A percentile compares a stretch with the other conserved stretches of the same genome.
phyloP scores from a whole-genome alignment of 1,284 basidiomycete genomes.

The Rhodotorula sp. region DNA sequence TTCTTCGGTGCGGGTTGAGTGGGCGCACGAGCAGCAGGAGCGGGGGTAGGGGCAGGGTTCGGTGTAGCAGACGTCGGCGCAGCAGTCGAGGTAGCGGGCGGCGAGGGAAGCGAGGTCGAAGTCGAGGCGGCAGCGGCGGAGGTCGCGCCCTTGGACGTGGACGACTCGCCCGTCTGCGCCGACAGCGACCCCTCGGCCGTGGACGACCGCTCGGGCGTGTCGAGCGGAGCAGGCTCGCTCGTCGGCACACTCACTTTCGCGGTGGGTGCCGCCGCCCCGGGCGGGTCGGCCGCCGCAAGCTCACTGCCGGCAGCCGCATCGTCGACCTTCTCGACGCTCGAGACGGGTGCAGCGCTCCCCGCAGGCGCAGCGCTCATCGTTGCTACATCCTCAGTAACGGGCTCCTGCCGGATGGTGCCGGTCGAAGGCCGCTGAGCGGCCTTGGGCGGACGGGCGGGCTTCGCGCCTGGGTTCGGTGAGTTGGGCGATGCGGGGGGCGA shows the following conservation, averaged over 20 bases:
- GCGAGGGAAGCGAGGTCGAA: neutral
- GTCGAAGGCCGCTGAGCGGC: slow-evolving; percentile 24
- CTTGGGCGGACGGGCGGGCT: slow-evolving; percentile 21
- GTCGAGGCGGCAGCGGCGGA: neutral
- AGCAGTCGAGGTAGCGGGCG: neutral
- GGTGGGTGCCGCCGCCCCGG: neutral
- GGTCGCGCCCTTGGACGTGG: neutral
- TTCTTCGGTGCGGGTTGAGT: slow-evolving; percentile 5
- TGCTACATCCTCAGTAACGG: neutral
- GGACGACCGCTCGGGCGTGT: neutral
- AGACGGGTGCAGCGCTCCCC: neutral
- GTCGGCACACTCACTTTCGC: too few species aligned
- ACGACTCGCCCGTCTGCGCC: slow-evolving; percentile 5
- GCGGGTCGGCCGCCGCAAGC: neutral
- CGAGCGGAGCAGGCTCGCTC: neutral
- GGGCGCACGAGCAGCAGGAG: neutral
- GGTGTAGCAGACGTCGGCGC: neutral
- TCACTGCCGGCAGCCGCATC: slow-evolving; percentile 1
- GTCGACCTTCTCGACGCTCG: slow-evolving; percentile 12
- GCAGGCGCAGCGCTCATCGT: neutral
- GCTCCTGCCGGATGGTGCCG: neutral
- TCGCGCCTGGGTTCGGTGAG: slow-evolving; percentile 5
- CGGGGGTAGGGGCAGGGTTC: neutral
- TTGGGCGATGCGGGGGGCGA: neutral
- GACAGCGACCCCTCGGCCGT: neutral